Evolutionary conservation across 2,329 filamentous ascomycete species (phyloP).

Genomic region (Exophiala dermatitidis): DNA sequence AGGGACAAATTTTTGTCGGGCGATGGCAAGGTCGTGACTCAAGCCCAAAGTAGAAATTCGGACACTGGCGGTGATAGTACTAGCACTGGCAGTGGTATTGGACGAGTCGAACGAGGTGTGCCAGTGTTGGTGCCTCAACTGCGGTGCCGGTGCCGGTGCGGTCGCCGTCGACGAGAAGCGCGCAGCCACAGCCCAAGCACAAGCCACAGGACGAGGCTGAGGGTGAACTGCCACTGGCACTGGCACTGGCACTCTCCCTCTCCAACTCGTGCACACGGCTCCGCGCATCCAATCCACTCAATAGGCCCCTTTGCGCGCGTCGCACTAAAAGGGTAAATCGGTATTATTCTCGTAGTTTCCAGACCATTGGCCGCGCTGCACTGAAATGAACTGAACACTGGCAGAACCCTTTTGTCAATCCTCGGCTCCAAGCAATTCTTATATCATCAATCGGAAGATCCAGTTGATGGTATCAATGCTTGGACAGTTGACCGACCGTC

Average conservation of each 20-base stretch:
- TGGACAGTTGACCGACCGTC: too few species aligned
- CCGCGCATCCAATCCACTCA: constrained; percentile 1
- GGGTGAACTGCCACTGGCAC: too few species aligned
- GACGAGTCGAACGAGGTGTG: constrained; percentile 2
- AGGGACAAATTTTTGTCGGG: neutral
- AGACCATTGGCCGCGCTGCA: neutral
- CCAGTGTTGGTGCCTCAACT: neutral
- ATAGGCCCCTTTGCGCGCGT: too few species aligned
- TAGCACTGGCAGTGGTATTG: too few species aligned
- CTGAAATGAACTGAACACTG: too few species aligned
- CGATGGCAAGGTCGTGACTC: neutral
- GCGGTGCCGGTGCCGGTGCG: neutral
- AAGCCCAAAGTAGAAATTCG: constrained; percentile 35
- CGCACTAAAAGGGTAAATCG: too few species aligned
- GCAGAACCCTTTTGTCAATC: too few species aligned
- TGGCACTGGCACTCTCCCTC: neutral
- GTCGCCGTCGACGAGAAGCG: constrained; percentile 1
- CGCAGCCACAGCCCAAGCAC: constrained; percentile 1
- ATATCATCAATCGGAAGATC: too few species aligned
- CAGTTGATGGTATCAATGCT: too few species aligned
- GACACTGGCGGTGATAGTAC: neutral
- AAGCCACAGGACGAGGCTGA: too few species aligned
- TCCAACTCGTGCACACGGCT: neutral
- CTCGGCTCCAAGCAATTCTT: too few species aligned
- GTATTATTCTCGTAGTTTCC: constrained; percentile 13